A percentile compares a stretch with the other conserved stretches of the same genome.
These are phyloP conservation scores for Alternaria consortialis DNA, from an alignment of 2,329 filamentous ascomycete genomes.

Conservation along the genomic window DNA sequence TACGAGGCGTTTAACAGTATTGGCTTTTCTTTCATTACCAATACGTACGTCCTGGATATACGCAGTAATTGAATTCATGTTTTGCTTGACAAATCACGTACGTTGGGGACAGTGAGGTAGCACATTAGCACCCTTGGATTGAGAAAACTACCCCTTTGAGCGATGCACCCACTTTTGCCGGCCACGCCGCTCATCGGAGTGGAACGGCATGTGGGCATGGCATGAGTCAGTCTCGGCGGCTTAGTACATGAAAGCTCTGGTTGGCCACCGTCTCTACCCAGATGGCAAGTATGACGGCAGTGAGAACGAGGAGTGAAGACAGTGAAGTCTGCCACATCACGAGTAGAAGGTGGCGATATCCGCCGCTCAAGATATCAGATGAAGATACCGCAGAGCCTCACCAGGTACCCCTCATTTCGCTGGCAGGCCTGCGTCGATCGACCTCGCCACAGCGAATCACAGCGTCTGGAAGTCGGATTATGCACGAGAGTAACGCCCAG, in stretches of 20 bases:
- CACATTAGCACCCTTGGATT: not conserved
- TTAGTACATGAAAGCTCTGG: conserved; percentile 13
- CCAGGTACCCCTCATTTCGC: conserved; percentile 23
- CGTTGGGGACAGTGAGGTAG: not conserved
- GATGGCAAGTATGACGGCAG: not conserved
- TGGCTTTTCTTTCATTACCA: conserved; percentile 3
- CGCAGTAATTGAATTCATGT: conserved; percentile 8
- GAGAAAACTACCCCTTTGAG: conserved; percentile 8
- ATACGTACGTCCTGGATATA: not conserved
- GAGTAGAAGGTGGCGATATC: conserved; percentile 1
- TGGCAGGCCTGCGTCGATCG: conserved; percentile 26
- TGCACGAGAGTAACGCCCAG: conserved; percentile 14
- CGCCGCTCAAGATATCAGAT: conserved; percentile 3
- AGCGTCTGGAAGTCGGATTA: conserved; percentile 25
- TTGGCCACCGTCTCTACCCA: conserved; percentile 5
- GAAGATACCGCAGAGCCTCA: conserved; percentile 27
- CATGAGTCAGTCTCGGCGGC: conserved; percentile 22
- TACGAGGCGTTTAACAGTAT: conserved; percentile 8
- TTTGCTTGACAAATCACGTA: not conserved
- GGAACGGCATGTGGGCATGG: conserved; percentile 21
- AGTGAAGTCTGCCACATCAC: not conserved
- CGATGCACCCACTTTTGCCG: conserved; percentile 14
- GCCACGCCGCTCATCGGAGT: conserved; percentile 14
- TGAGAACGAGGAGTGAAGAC: not conserved
- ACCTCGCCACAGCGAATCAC: conserved; percentile 28